phyloP scores from a whole-genome alignment of 2,329 filamentous ascomycete species.

The Capronia americana region DNA sequence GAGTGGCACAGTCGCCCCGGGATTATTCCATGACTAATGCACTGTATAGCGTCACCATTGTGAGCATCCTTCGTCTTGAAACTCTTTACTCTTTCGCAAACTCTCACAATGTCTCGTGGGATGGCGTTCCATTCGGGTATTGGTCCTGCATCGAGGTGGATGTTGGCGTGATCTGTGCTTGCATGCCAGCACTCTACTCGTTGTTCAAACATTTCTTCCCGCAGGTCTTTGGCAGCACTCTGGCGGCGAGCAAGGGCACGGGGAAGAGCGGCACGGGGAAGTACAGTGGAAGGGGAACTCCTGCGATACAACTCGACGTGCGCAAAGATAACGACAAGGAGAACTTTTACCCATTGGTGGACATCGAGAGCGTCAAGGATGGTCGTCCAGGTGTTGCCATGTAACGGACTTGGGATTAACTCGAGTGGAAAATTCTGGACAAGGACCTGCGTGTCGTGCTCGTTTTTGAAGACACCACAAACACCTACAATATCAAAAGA shows the following conservation, averaged over 20 bases:
- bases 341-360: constrained; percentile 18
- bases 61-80: constrained; percentile 53
- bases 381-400: constrained; percentile 11
- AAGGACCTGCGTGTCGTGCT: too few species aligned
- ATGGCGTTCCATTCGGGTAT: constrained; percentile 49
- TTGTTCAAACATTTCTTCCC: constrained; percentile 40
- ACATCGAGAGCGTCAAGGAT: constrained; percentile 14
- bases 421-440: too few species aligned
- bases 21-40: background rate
- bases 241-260: constrained; percentile 16
- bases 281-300: constrained; percentile 3
- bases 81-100: constrained; percentile 53
- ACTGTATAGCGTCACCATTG: constrained; percentile 50
- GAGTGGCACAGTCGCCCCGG: constrained; percentile 34
- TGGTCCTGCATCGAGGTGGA: constrained; percentile 54
- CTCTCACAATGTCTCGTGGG: constrained; percentile 45
- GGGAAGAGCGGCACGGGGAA: constrained; percentile 2
- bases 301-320: constrained; percentile 11
- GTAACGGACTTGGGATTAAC: background rate
- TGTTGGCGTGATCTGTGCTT: constrained; percentile 54
- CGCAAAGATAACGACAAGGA: constrained; percentile 9
- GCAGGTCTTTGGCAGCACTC: constrained; percentile 15
- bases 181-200: constrained; percentile 49
- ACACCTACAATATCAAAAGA: too few species aligned
- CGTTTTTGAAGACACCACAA: too few species aligned